Base-by-base conservation (phyloP, 1,284 basidiomycete genomes). In the Rhodotorula sp. region DNA sequence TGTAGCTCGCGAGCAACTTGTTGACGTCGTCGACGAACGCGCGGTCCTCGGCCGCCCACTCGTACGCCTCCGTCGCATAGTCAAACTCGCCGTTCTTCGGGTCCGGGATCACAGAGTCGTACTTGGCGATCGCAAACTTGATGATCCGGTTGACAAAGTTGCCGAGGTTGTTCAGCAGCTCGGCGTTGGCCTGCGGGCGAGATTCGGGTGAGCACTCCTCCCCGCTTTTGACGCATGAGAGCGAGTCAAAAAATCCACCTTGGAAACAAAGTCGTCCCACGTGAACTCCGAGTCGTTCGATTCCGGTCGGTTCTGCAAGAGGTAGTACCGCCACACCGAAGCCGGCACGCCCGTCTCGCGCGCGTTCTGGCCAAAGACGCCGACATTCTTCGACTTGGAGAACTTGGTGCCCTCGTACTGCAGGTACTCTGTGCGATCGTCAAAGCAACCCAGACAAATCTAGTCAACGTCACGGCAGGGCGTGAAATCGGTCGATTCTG, bases 331-430 rank as follows among this genome's bases (percentile, higher is more conserved):
- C 97, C 95, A 99, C 3, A 99, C 95, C 1, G 92, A 93, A 0
- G 93, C 83, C 47, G 95, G 91, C 57, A 97, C 90, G 10, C 93
- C 93, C 15, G 95, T 97, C 74, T 97, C 92, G 77, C 88, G 91
- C 0, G 97, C 97, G 54, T 90, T 90, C 76, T 95, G 93, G 49
- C 97, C 97, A 76, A 99, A 99, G 1, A 99, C 97, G 70, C 97
- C 97, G 69, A 97, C 89, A 77, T 94, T 94, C 77, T 92, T 88
- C 78, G 93, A 95, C 84, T 99, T 99, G 68, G 93, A 97, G 85
- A 99, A 99, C 81, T 99, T 99, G 64, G 95, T 95, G 67, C 93
- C 93, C 82, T 99, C 97, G 81, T 99, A 99, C 80, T 98, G 97
- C 70, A 99, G 85, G 81, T 97, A 99, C 81, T 99, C 94, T 94